Base-by-base conservation (phyloP, 257 asterid genomes). In the Sherardia arvensis region DNA sequence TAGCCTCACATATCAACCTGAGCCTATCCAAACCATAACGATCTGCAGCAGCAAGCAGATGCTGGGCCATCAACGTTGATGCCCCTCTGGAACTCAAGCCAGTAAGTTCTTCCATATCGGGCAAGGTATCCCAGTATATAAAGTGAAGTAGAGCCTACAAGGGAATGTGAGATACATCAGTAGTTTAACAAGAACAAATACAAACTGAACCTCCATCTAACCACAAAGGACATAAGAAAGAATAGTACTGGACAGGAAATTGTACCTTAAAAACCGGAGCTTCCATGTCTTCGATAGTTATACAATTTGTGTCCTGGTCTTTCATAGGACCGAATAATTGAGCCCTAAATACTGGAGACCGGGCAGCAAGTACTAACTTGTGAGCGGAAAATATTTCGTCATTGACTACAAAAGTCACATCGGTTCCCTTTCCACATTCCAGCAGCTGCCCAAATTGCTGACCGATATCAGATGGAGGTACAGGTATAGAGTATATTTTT, bases 261-360 rank as follows among this genome's bases (percentile, higher is more conserved):
- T 29, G 12, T 11, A 89, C 99, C 99, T 92, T 85, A 76, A 92
- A 92, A 70, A 92, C 90, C 26, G 95, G 89, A 43, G 96, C 75
- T 74, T 89, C 93, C 73, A 92, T 81, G 74, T 89, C 97, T 75
- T 89, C 95, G 61, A 92, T 69, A 66, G 66, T 80, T 66, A 89
- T 87, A 62, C 76, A 68, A 69, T 80, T 77, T 17, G 90, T 79
- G 65, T 85, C 76, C 57, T 87, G 93, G 76, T 85, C 96, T 82
- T 85, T 92, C 99, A 88, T 89, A 64, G 97, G 97, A 60, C 99
- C 99, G 80, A 74, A 89, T 25, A 92, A 82, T 69, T 89, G 99
- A 70, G 95, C 99, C 74, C 93, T 80, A 69, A 92, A 89, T 57
- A 88, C 96, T 7, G 99, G 97, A 48, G 99, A 92, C 22, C 96